A percentile compares a stretch with the other conserved stretches of the same genome.
Evolutionary conservation across 23 red algal genomes (phyloP).

Genomic region (Pyropia yezoensis): DNA sequence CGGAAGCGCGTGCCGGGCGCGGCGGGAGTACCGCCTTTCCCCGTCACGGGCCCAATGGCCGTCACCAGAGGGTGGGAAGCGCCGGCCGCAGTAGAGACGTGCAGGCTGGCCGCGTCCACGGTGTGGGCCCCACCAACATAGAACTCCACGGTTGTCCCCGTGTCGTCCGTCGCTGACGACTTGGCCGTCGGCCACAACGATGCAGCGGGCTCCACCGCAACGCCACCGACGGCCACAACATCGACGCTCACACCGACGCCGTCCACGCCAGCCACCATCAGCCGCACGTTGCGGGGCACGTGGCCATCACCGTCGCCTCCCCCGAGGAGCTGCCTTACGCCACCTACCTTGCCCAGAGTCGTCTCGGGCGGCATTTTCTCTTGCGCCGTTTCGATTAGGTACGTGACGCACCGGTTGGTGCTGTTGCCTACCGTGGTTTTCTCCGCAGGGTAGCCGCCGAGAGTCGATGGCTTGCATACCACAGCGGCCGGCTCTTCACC

Average conservation of each 20-base stretch:
- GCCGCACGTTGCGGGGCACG: constrained; percentile 84
- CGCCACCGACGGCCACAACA: too few species aligned
- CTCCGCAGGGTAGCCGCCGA: constrained; percentile 41
- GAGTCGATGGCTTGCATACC: constrained; percentile 31
- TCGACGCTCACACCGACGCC: constrained; percentile 7
- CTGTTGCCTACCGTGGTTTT: constrained; percentile 18
- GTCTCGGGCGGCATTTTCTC: constrained; percentile 55
- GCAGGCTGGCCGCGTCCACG: too few species aligned
- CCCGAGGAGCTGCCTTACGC: constrained; percentile 5
- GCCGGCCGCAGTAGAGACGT: too few species aligned
- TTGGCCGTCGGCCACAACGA: too few species aligned
- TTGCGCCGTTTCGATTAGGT: constrained; percentile 74
- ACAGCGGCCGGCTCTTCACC: constrained; percentile 4
- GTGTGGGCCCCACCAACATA: too few species aligned
- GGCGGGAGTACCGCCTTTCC: too few species aligned
- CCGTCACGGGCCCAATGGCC: too few species aligned
- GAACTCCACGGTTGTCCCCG: too few species aligned
- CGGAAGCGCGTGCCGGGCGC: too few species aligned
- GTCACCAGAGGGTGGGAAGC: too few species aligned
- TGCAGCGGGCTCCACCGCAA: too few species aligned
- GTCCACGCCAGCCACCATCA: constrained; percentile 58
- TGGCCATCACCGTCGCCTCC: constrained; percentile 67
- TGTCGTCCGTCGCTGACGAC: too few species aligned
- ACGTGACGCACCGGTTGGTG: constrained; percentile 59
- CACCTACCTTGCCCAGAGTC: constrained; percentile 43